phyloP scores from a whole-genome alignment of 2,329 filamentous ascomycete genomes.

The Pleoardoris graminearum region DNA sequence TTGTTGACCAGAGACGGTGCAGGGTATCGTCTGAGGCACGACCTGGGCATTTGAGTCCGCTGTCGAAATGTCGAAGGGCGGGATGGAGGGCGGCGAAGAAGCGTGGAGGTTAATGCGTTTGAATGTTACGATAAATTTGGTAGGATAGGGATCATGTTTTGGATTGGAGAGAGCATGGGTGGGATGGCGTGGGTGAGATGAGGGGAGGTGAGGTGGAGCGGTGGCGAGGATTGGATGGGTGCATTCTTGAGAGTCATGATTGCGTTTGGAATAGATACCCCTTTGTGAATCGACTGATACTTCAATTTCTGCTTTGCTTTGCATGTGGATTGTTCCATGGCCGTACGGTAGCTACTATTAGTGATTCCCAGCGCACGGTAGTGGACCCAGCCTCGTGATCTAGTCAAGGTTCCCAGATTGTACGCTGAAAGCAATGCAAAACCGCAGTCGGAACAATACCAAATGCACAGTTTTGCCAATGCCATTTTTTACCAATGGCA shows the following conservation, averaged over 20 bases:
- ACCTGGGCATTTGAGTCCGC: conserved; percentile 16
- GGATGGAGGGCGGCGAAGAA: neutral
- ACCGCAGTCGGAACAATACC: neutral
- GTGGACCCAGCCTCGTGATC: no score
- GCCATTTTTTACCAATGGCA: no score
- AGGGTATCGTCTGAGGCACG: conserved; percentile 22
- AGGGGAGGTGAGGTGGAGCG: no score
- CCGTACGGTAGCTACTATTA: no score
- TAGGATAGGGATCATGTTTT: no score
- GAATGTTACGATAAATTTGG: neutral
- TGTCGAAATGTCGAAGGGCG: neutral
- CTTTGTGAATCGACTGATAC: conserved; percentile 3
- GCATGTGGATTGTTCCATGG: no score
- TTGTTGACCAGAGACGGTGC: conserved; percentile 5
- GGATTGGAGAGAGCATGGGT: no score
- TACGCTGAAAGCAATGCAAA: neutral
- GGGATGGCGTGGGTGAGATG: no score
- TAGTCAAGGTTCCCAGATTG: no score
- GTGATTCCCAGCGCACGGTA: no score
- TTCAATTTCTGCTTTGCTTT: neutral
- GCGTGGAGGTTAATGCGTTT: neutral
- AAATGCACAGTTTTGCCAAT: neutral
- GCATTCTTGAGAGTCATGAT: conserved; percentile 1
- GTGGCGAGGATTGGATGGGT: neutral
- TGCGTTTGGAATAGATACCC: conserved; percentile 5